Evolutionary conservation across 225 moss, liverwort and hornwort species (phyloP).

Genomic region (Takakia lepidozioides): DNA sequence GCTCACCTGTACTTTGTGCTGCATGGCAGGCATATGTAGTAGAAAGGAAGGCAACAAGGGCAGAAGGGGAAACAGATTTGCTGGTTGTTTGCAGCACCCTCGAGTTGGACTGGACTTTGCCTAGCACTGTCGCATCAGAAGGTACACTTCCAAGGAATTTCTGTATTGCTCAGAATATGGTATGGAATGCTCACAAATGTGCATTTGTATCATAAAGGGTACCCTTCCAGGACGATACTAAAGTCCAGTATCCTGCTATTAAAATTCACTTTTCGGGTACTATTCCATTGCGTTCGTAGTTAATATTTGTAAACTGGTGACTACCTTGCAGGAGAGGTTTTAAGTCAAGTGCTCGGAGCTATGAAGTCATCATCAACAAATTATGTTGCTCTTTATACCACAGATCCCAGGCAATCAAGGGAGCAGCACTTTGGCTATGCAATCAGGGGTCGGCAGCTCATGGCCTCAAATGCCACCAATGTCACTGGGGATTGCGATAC

Average conservation of each 20-base stretch:
- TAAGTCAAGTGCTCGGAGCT: slow-evolving; percentile 28
- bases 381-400: slow-evolving; percentile 27
- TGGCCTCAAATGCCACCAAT: slow-evolving; percentile 13
- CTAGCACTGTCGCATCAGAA: slow-evolving; percentile 26
- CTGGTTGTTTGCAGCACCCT: slow-evolving; percentile 45
- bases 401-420: slow-evolving; percentile 16
- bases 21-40: slow-evolving; percentile 25
- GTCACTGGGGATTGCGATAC: slow-evolving; percentile 28
- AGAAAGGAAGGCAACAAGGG: slow-evolving; percentile 31
- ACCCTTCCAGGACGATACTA: no score
- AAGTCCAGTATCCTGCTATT: no score
- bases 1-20: background rate
- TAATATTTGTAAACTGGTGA: no score
- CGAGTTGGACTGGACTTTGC: slow-evolving; percentile 27
- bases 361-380: slow-evolving; percentile 31
- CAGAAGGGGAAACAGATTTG: slow-evolving; percentile 31
- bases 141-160: slow-evolving; percentile 11
- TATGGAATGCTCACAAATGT: no score
- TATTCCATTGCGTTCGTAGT: no score
- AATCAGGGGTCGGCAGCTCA: slow-evolving; percentile 27
- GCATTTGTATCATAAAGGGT: no score
- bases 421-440: slow-evolving; percentile 17
- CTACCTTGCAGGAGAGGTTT: slow-evolving; percentile 19
- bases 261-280: no score
- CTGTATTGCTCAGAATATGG: no score